phyloP scores from a whole-genome alignment of 2,329 filamentous ascomycete species.

The Claviceps humidiphila region DNA sequence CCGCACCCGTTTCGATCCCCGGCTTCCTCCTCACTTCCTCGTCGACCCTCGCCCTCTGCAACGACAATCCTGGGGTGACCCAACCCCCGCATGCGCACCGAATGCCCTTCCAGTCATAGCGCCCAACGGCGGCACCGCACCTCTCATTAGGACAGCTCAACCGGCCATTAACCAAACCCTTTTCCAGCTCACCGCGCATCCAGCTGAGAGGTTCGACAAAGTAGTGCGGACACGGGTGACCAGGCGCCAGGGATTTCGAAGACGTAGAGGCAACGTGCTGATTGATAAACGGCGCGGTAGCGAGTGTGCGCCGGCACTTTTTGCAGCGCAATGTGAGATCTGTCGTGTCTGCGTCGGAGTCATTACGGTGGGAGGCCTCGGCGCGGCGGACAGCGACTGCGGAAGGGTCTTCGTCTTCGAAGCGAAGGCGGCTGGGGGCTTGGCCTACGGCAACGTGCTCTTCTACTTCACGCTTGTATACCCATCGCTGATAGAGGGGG shows the following conservation, averaged over 20 bases:
- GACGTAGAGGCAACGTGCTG: constrained; percentile 33
- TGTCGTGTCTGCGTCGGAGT: background rate
- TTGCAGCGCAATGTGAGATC: constrained; percentile 56
- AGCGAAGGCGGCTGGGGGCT: constrained; percentile 71
- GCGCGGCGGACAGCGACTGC: background rate
- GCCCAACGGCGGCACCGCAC: constrained; percentile 73
- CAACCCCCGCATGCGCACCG: constrained; percentile 82
- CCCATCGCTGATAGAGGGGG: constrained; percentile 66
- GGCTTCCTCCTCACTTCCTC: constrained; percentile 31
- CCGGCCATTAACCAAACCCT: constrained; percentile 70
- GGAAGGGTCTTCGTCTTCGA: constrained; percentile 57
- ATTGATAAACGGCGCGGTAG: constrained; percentile 48
- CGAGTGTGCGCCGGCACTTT: constrained; percentile 65
- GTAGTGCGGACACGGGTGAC: constrained; percentile 57
- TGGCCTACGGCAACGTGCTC: constrained; percentile 55
- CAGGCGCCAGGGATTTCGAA: constrained; percentile 1
- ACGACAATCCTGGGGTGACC: constrained; percentile 80
- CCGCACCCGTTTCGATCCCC: constrained; percentile 4
- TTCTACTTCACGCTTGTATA: constrained; percentile 40
- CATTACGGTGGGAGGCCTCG: background rate
- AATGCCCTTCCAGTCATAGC: constrained; percentile 94
- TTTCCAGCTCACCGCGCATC: constrained; percentile 78
- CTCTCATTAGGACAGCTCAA: constrained; percentile 67
- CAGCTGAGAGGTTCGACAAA: constrained; percentile 88
- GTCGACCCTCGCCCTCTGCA: constrained; percentile 73